Conservation (phyloP, 768 basidiomycete species). For the Nevesoporus exiguus region DNA sequence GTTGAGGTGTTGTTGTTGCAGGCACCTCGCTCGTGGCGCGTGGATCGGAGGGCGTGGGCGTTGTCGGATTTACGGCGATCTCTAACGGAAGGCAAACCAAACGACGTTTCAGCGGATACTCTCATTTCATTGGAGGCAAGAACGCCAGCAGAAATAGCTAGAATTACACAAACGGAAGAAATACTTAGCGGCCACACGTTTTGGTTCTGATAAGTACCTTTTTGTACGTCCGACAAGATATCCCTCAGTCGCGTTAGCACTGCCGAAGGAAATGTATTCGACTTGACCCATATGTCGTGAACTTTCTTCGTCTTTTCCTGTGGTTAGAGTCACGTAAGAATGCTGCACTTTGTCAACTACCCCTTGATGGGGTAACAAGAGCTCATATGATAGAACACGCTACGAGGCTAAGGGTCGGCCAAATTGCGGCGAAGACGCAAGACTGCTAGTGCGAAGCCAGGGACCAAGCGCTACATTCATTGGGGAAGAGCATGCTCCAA, state of each 20-base stretch:
- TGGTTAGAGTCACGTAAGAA: conserved; percentile 36
- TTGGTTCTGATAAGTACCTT: conserved; percentile 83
- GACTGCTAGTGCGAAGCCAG: conserved; percentile 10
- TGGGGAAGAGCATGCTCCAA: conserved; percentile 6
- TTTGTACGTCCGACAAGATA: conserved; percentile 62
- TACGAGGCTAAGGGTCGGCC: conserved; percentile 7
- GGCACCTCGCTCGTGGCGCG: conserved; percentile 35
- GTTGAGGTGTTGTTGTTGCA: conserved; percentile 25
- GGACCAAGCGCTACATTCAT: background rate
- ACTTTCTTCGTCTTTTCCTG: conserved; percentile 98
- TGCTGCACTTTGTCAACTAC: conserved; percentile 40
- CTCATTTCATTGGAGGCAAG: conserved; percentile 50
- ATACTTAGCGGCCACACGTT: conserved; percentile 80
- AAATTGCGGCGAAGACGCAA: conserved; percentile 5
- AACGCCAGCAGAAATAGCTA: conserved; percentile 48
- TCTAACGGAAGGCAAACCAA: conserved; percentile 59
- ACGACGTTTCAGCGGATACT: conserved; percentile 59
- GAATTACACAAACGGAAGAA: conserved; percentile 62
- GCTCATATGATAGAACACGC: conserved; percentile 32
- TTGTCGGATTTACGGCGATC: conserved; percentile 37
- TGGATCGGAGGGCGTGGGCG: conserved; percentile 35
- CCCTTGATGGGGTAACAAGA: conserved; percentile 17
- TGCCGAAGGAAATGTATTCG: conserved; percentile 78
- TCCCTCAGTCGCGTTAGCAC: conserved; percentile 71
- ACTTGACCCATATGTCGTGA: conserved; percentile 95